Base-by-base conservation (phyloP, 2,329 filamentous ascomycete species). In the Colletotrichum sp. region DNA sequence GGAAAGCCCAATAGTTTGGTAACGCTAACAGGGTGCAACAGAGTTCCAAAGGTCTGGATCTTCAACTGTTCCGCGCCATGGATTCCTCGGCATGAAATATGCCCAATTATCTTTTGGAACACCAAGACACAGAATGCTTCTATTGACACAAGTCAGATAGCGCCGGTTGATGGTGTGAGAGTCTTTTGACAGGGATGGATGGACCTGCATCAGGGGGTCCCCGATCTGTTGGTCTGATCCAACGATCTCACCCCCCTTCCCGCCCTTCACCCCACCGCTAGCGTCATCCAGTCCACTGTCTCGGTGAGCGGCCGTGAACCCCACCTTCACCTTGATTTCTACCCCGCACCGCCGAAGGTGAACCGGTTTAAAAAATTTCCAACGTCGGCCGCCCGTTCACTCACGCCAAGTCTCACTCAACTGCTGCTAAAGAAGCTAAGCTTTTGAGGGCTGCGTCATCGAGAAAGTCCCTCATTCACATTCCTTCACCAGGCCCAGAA, bases 291-390 rank as follows among this genome's bases (percentile, higher is more conserved):
- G 38, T 12, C 38, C 38, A 48, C 38, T 58, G 67, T 71, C 58
- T 71, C 60, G 52, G 67, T 71, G 72, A 71, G 36, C 13, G 13
- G 57, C 34, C 28, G 10, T n/a, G 48, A 18, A 34, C 73, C 63
- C 68, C 38, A 75, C 73, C 63, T 72, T 64, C 43, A 68, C 64
- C 69, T 67, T 38, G 61, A 63, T 28, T 67, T 74, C 32, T 57
- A 75, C 73, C 72, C 72, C 72, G 72, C 72, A 75, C 52, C 28
- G 9, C 28, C 32, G n/a, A 60, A 48, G 30, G 58, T 52, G 36
- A 52, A 57, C 12, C 38, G 6, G 18, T 32, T 21, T 36, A 9
- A 61, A 67, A 75, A 71, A 21, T 67, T 66, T 36, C 43, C 21
- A 67, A 72, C 24, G 24, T 67, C 9, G 21, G 58, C 38, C 36